These are phyloP conservation scores for Raphanus sativus DNA, from an alignment of 345 rosid species.

Conservation along the genomic window DNA sequence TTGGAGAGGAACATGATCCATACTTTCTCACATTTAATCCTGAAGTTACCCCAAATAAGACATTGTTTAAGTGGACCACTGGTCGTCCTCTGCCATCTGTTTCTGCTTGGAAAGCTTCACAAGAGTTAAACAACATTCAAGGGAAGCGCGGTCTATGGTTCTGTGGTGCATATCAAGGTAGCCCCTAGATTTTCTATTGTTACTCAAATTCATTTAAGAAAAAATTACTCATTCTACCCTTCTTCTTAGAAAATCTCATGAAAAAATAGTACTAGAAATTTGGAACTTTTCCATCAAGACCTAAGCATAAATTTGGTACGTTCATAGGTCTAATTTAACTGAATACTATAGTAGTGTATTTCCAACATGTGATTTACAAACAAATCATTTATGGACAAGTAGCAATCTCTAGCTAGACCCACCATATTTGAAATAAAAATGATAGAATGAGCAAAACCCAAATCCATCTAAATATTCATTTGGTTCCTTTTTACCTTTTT, in stretches of 20 bases:
- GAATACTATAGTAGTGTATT: background rate
- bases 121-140: conserved; percentile 59
- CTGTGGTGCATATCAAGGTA: conserved; percentile 83
- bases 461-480: background rate
- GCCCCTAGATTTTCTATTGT: background rate
- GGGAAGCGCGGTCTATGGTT: conserved; percentile 79
- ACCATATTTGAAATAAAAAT: background rate
- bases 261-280: background rate
- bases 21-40: conserved; percentile 75
- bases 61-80: conserved; percentile 62
- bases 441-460: background rate
- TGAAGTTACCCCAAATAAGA: conserved; percentile 47
- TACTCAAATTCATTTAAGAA: no score
- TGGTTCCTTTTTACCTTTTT: background rate
- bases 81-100: conserved; percentile 77
- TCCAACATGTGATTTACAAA: background rate
- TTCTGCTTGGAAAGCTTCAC: conserved; percentile 67
- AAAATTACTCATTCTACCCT: background rate
- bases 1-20: conserved; percentile 59
- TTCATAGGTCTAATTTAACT: background rate
- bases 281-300: background rate
- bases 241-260: background rate
- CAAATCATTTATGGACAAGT: background rate
- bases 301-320: background rate
- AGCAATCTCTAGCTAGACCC: background rate